These are phyloP conservation scores for Mercurialis annua DNA, from an alignment of 345 rosid genomes.

Conservation along the genomic window DNA sequence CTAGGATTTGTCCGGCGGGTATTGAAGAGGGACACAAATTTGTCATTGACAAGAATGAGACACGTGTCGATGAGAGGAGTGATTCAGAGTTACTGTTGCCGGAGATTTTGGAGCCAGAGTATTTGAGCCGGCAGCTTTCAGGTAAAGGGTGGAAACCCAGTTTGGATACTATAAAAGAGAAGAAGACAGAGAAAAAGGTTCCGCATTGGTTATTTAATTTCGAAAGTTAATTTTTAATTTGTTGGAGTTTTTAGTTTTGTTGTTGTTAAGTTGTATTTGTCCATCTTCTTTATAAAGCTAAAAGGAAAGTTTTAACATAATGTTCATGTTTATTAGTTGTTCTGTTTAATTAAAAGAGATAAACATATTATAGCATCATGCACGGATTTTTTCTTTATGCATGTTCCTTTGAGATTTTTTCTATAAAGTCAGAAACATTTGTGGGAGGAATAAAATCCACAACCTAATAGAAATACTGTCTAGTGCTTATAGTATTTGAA, in stretches of 20 bases:
- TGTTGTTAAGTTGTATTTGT: too few relatives aligned
- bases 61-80: slow-evolving; percentile 13
- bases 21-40: slow-evolving; percentile 15
- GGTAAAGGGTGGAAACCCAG: slow-evolving; percentile 89
- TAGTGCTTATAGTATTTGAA: too few relatives aligned
- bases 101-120: slow-evolving; percentile 46
- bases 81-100: slow-evolving; percentile 14
- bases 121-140: slow-evolving; percentile 53
- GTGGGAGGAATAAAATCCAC: too few relatives aligned
- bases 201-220: slow-evolving; percentile 42
- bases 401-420: too few relatives aligned
- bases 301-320: too few relatives aligned
- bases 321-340: too few relatives aligned
- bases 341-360: too few relatives aligned
- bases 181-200: slow-evolving; percentile 43
- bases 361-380: too few relatives aligned
- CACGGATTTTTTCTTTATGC: too few relatives aligned
- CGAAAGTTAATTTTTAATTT: slow-evolving; percentile 1
- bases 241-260: not conserved
- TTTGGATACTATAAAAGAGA: slow-evolving; percentile 72
- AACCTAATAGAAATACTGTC: too few relatives aligned
- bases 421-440: too few relatives aligned
- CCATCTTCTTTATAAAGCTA: too few relatives aligned
- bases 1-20: slow-evolving; percentile 32
- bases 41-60: slow-evolving; percentile 17